Percentiles rank a stretch among this genome's conserved stretches.
These are phyloP conservation scores for Chlorophyllum brunneum DNA, from an alignment of 768 basidiomycete genomes.

Conservation along the genomic window DNA sequence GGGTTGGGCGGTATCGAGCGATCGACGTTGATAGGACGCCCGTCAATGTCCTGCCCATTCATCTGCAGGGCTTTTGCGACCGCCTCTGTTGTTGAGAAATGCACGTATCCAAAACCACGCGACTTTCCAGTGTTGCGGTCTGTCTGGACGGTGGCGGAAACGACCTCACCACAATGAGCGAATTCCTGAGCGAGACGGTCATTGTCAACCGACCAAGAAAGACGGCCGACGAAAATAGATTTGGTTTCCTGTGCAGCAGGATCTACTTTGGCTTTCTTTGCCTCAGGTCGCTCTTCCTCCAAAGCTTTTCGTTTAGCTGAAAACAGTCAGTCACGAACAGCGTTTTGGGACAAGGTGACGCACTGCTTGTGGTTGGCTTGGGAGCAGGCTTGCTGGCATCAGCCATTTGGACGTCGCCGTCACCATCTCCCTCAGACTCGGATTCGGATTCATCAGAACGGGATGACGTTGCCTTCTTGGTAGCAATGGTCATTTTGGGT, in stretches of 20 bases:
- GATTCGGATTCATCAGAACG: slow-evolving; percentile 17
- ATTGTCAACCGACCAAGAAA: slow-evolving; percentile 97
- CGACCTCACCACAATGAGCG: slow-evolving; percentile 82
- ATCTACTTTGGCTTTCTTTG: slow-evolving; percentile 81
- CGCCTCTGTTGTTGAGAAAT: slow-evolving; percentile 65
- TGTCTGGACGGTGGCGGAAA: slow-evolving; percentile 83
- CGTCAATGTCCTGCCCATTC: slow-evolving; percentile 89
- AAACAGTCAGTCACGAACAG: slow-evolving; percentile 8
- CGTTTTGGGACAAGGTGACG: background rate
- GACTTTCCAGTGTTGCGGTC: slow-evolving; percentile 81
- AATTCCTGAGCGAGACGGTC: slow-evolving; percentile 94
- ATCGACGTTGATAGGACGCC: slow-evolving; percentile 84
- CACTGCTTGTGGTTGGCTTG: slow-evolving; percentile 30
- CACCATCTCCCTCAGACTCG: slow-evolving; percentile 34
- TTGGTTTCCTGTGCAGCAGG: slow-evolving; percentile 48
- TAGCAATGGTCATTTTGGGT: slow-evolving; percentile 15
- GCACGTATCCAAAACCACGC: slow-evolving; percentile 82
- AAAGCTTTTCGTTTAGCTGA: slow-evolving; percentile 82
- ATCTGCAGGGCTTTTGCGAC: slow-evolving; percentile 78
- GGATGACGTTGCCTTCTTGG: slow-evolving; percentile 26
- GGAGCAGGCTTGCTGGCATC: slow-evolving; percentile 34
- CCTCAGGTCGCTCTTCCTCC: slow-evolving; percentile 48
- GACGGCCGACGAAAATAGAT: slow-evolving; percentile 86
- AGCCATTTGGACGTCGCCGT: slow-evolving; percentile 59
- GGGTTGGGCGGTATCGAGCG: slow-evolving; percentile 64